Evolutionary conservation across 768 basidiomycete species (phyloP), one percentile per base, ranked within the genome.

Genomic region (Cytidiella melzeri): DNA sequence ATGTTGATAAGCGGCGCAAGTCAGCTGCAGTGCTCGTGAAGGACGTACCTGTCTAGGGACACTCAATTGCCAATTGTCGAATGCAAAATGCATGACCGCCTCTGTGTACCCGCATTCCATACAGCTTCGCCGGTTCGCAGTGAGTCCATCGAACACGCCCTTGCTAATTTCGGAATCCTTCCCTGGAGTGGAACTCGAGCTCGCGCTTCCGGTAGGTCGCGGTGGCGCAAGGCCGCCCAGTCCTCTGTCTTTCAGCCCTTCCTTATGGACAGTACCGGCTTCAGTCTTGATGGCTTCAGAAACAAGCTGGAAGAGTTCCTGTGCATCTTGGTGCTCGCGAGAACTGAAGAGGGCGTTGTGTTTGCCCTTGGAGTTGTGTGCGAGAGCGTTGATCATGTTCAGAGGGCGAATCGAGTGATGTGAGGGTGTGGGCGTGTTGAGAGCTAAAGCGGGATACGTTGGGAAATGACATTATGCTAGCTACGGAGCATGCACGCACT

Each of bases 241-340:
- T 5, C 91, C 89, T 42, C 82, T 75, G 61, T 91, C 83, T 37
- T 81, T 73, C 39, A 73, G 70, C 2, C 79, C 77, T 62, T 94
- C 91, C 40, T 74, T 76, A 48, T 84, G 82, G 1, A 96, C 77
- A 1, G 83, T 77, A 2, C 69, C 62, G n/a, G 83, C 74, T 64
- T 98, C 95, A 53, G 83, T 84, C 67, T 91, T 91, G 57, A 97
- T 75, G 45, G 83, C 87, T 64, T 94, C 92, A 1, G 92, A 87
- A 7, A 97, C 72, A 26, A 97, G 82, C 57, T 95, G 86, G 69
- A 96, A 97, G n/a, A 98, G 76, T 63, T 98, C 95, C 61, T 98
- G 95, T 4, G 95, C 95, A 64, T 98, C 95, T 69, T 98, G 95
- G 64, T 98, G 95, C 63, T 96, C 92, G 11, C 91, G 83, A 1